These are phyloP conservation scores for Protomyces gravidus DNA, from an alignment of 1,139 yeast species.

Conservation along the genomic window DNA sequence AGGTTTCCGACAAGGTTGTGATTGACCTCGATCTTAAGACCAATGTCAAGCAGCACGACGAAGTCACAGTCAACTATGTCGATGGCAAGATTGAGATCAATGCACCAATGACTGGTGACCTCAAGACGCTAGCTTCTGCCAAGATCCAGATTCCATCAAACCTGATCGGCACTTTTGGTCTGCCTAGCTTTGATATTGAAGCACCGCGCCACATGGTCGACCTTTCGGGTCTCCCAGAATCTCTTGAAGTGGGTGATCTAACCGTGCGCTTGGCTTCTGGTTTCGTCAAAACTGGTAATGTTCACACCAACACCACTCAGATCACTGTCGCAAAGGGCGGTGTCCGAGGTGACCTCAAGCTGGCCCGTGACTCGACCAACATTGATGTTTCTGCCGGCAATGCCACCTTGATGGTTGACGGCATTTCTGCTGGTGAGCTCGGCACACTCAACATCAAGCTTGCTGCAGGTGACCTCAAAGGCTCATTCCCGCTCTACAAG, in stretches of 20 bases:
- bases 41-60: slow-evolving; percentile 6
- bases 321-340: slow-evolving; percentile 20
- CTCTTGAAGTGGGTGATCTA: slow-evolving; percentile 22
- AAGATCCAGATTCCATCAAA: slow-evolving; percentile 26
- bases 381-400: slow-evolving; percentile 18
- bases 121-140: slow-evolving; percentile 20
- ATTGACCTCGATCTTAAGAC: slow-evolving; percentile 24
- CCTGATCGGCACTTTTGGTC: slow-evolving; percentile 19
- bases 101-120: slow-evolving; percentile 15
- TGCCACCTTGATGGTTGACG: slow-evolving; percentile 11
- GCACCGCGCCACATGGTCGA: slow-evolving; percentile 24
- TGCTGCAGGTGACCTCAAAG: slow-evolving; percentile 20
- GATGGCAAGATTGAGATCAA: slow-evolving; percentile 17
- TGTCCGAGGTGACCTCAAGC: slow-evolving; percentile 12
- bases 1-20: slow-evolving; percentile 22
- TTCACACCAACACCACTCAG: slow-evolving; percentile 26
- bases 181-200: slow-evolving; percentile 21
- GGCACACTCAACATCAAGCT: slow-evolving; percentile 14
- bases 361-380: slow-evolving; percentile 12
- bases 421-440: slow-evolving; percentile 19
- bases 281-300: slow-evolving; percentile 22
- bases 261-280: slow-evolving; percentile 19
- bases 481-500: slow-evolving; percentile 18
- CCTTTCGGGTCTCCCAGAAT: slow-evolving; percentile 23
- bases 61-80: slow-evolving; percentile 12